These are phyloP conservation scores for Aureobasidium subglaciale DNA, from an alignment of 2,329 filamentous ascomycete genomes.

Conservation along the genomic window DNA sequence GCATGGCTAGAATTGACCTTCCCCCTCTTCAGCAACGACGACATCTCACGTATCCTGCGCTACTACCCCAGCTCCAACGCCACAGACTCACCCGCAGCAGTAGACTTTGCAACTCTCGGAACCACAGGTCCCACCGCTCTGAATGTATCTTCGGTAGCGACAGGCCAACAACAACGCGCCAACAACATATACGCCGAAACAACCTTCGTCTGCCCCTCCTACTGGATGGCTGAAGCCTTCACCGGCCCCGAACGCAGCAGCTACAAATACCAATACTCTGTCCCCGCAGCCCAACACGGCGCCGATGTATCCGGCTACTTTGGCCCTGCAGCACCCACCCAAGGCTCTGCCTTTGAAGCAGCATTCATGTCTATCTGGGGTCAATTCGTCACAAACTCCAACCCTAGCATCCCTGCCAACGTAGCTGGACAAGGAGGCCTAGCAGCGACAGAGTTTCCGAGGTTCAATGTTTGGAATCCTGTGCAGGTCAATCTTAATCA, in stretches of 20 bases:
- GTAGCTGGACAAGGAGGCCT: conserved; percentile 17
- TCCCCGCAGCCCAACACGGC: conserved; percentile 34
- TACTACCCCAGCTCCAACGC: conserved; percentile 26
- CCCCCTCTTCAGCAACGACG: conserved; percentile 31
- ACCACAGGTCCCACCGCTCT: conserved; percentile 38
- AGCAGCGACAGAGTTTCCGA: conserved; percentile 22
- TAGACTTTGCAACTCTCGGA: conserved; percentile 25
- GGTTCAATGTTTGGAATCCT: conserved; percentile 28
- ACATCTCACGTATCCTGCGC: conserved; percentile 31
- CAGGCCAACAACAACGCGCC: conserved; percentile 48
- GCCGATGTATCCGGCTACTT: conserved; percentile 27
- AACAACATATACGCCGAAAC: conserved; percentile 47
- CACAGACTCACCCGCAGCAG: conserved; percentile 18
- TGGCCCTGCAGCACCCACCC: conserved; percentile 7
- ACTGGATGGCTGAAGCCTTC: conserved; percentile 47
- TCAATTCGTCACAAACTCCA: conserved; percentile 37
- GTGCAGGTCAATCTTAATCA: conserved; percentile 41
- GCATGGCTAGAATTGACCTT: conserved; percentile 34
- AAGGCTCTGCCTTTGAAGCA: not conserved
- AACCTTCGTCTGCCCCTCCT: conserved; percentile 49
- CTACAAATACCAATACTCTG: conserved; percentile 44
- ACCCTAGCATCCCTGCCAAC: conserved; percentile 30
- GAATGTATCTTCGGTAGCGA: conserved; percentile 42
- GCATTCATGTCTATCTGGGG: conserved; percentile 32
- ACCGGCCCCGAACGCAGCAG: conserved; percentile 21